phyloP scores from a whole-genome alignment of 495 filamentous ascomycete genomes.

The Sphaerosporella brunnea region DNA sequence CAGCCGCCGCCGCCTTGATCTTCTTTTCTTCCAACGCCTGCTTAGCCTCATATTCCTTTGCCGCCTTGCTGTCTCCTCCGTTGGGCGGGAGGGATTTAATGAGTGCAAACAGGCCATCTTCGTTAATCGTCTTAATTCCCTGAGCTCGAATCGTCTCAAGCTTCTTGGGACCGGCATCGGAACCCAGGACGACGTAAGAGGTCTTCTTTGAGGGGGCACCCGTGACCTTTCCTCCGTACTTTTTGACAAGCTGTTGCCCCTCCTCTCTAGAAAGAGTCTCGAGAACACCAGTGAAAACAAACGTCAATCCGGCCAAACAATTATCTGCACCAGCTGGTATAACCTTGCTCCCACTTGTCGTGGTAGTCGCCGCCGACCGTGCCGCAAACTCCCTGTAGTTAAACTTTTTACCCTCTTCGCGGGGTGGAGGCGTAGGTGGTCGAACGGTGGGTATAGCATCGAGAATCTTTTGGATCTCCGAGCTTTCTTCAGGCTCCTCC shows the following conservation, averaged over 20 bases:
- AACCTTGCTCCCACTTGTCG: constrained; percentile 45
- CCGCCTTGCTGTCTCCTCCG: constrained; percentile 75
- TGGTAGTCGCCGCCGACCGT: constrained; percentile 39
- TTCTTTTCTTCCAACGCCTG: constrained; percentile 64
- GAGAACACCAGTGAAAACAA: constrained; percentile 91
- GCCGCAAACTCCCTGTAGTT: constrained; percentile 42
- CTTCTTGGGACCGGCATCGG: constrained; percentile 85
- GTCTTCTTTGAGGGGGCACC: constrained; percentile 77
- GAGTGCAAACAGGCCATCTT: constrained; percentile 77
- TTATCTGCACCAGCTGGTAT: constrained; percentile 71
- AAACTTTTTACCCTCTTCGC: constrained; percentile 48
- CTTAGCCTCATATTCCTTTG: constrained; percentile 64
- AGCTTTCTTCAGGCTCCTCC: constrained; percentile 42
- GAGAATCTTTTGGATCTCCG: constrained; percentile 60
- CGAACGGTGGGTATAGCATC: constrained; percentile 67
- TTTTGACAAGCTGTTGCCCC: constrained; percentile 71
- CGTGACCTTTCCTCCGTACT: constrained; percentile 82
- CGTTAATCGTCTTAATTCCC: constrained; percentile 76
- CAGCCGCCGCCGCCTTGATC: constrained; percentile 52
- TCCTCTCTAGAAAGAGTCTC: constrained; percentile 66
- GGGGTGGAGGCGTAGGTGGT: constrained; percentile 62
- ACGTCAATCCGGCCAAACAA: constrained; percentile 78
- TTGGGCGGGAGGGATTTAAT: constrained; percentile 69
- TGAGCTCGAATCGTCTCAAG: constrained; percentile 64
- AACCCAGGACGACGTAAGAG: constrained; percentile 77